Percentiles rank a stretch among this genome's conserved stretches.
phyloP scores from a whole-genome alignment of 2,329 filamentous ascomycete genomes.

The Metarhizium robertsii region DNA sequence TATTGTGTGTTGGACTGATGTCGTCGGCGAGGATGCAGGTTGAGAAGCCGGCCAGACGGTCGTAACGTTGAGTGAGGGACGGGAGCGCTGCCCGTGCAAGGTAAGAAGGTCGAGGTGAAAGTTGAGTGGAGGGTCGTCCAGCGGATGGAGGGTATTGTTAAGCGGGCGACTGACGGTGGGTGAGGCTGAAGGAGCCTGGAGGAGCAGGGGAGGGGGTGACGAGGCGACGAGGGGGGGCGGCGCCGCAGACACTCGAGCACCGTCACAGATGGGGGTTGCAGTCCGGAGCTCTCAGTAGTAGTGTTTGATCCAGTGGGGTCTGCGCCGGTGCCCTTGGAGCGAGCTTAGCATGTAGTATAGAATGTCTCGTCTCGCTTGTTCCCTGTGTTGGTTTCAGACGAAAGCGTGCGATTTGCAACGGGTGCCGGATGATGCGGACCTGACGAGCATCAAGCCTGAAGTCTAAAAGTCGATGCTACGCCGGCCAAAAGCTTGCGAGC shows the following conservation, averaged over 20 bases:
- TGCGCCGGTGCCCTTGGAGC: neutral
- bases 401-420: neutral
- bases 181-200: conserved; percentile 9
- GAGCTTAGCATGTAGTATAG: neutral
- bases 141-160: conserved; percentile 8
- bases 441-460: neutral
- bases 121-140: conserved; percentile 6
- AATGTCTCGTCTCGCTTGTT: conserved; percentile 5
- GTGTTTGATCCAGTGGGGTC: neutral
- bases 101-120: conserved; percentile 7
- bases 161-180: conserved; percentile 4
- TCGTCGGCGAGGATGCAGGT: neutral
- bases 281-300: too few relatives aligned
- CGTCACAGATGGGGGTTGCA: neutral
- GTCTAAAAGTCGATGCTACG: neutral
- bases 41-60: neutral
- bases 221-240: conserved; percentile 9
- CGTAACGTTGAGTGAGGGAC: conserved; percentile 10
- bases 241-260: neutral
- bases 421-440: neutral
- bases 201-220: conserved; percentile 6
- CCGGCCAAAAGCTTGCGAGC: neutral
- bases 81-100: conserved; percentile 5
- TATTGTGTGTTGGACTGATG: neutral
- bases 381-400: conserved; percentile 3